Conservation (phyloP, 2,329 filamentous ascomycete species). For the Alternaria sp. region DNA sequence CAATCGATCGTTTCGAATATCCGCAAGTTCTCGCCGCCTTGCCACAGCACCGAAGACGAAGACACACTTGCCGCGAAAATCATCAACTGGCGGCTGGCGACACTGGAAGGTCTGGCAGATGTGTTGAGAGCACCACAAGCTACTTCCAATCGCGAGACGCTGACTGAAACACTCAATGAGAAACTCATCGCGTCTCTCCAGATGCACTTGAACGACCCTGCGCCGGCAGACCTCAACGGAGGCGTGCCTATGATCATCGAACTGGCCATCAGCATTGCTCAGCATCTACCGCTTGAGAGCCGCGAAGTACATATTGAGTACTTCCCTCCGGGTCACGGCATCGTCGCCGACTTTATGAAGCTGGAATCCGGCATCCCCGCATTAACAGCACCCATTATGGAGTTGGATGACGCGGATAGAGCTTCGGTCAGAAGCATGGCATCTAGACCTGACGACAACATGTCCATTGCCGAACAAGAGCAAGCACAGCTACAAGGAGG, state of each 20-base stretch:
- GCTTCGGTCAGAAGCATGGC: constrained; percentile 48
- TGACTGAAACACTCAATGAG: constrained; percentile 67
- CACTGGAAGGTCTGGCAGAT: constrained; percentile 86
- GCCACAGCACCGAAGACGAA: constrained; percentile 84
- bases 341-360: constrained; percentile 83
- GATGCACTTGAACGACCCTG: constrained; percentile 77
- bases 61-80: constrained; percentile 88
- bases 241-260: constrained; percentile 93
- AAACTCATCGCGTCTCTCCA: constrained; percentile 75
- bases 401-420: constrained; percentile 54
- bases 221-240: constrained; percentile 83
- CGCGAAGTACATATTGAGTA: constrained; percentile 90
- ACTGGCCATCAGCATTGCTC: constrained; percentile 83
- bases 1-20: constrained; percentile 91
- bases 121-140: constrained; percentile 72
- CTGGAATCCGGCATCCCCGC: constrained; percentile 69
- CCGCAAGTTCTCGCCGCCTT: constrained; percentile 75
- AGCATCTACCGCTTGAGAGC: constrained; percentile 88
- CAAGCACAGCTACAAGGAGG: constrained; percentile 43
- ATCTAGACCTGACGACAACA: constrained; percentile 41
- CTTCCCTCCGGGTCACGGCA: constrained; percentile 76
- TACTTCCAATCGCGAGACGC: constrained; percentile 70
- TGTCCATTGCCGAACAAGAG: constrained; percentile 43
- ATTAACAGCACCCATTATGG: constrained; percentile 54
- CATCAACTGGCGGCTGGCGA: constrained; percentile 91